phyloP scores from a whole-genome alignment of 352 stramenopile species.

The Phytophthora hibernalis region DNA sequence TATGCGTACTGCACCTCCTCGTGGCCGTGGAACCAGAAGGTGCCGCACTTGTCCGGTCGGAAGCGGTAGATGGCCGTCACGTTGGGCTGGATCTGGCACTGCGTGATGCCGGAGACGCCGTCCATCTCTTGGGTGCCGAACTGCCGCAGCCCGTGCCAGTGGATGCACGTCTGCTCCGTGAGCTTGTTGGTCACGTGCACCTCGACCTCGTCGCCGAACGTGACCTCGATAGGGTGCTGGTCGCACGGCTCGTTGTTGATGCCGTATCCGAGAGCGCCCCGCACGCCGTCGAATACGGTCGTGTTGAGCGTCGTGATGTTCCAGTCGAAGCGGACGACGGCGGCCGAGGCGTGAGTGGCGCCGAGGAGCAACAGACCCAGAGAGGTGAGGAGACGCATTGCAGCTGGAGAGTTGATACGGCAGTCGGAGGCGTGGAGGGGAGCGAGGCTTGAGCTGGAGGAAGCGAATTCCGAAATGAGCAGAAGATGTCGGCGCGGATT shows the following conservation, averaged over 20 bases:
- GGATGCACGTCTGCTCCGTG: conserved; percentile 48
- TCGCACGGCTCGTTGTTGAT: conserved; percentile 47
- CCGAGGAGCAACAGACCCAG: conserved; percentile 27
- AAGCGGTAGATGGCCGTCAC: conserved; percentile 53
- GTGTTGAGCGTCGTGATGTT: conserved; percentile 46
- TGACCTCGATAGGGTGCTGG: conserved; percentile 39
- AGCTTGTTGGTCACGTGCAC: conserved; percentile 51
- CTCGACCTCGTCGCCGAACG: conserved; percentile 43
- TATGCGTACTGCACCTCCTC: conserved; percentile 55
- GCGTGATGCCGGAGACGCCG: conserved; percentile 52
- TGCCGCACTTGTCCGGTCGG: conserved; percentile 50
- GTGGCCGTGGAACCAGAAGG: conserved; percentile 57
- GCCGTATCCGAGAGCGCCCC: conserved; percentile 31
- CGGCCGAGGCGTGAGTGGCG: conserved; percentile 22
- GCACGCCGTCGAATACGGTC: conserved; percentile 41
- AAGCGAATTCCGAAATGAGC: conserved; percentile 42
- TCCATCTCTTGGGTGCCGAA: conserved; percentile 55
- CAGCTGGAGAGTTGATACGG: conserved; percentile 2
- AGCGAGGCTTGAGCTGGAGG: conserved; percentile 24
- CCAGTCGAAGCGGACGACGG: conserved; percentile 43
- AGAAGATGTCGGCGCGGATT: background rate
- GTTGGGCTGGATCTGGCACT: conserved; percentile 52
- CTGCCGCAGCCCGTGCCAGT: conserved; percentile 57
- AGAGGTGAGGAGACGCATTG: conserved; percentile 26
- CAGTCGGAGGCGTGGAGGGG: conserved; percentile 6